These are phyloP conservation scores for Microdochium bolleyi DNA, from an alignment of 2,329 filamentous ascomycete species.

Conservation along the genomic window DNA sequence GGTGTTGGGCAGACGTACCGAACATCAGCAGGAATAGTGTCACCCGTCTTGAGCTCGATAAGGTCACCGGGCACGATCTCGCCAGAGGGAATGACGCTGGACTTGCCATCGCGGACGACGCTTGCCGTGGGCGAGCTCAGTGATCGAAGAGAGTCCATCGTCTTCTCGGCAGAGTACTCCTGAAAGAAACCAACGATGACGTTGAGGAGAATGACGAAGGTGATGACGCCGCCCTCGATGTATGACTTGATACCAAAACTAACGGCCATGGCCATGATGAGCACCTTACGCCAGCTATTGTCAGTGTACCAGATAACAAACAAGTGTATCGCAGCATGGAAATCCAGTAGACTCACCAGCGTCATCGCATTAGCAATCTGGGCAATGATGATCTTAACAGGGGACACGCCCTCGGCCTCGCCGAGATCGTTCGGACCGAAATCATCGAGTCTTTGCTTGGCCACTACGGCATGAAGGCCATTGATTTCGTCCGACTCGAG, in stretches of 20 bases:
- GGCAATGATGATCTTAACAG: conserved; percentile 49
- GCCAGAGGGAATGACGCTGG: conserved; percentile 40
- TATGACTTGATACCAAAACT: conserved; percentile 43
- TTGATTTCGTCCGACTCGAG: conserved; percentile 43
- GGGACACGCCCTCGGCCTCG: conserved; percentile 44
- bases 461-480: conserved; percentile 45
- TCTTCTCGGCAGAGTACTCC: conserved; percentile 48
- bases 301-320: neutral
- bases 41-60: conserved; percentile 43
- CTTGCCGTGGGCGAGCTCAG: conserved; percentile 41
- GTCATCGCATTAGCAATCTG: conserved; percentile 62
- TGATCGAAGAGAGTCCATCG: conserved; percentile 42
- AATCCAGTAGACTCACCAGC: conserved; percentile 31
- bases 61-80: conserved; percentile 51
- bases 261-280: conserved; percentile 44
- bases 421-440: conserved; percentile 53
- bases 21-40: conserved; percentile 33
- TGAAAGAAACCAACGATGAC: conserved; percentile 46
- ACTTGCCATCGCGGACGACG: conserved; percentile 40
- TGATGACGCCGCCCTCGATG: conserved; percentile 47
- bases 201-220: conserved; percentile 42
- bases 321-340: neutral
- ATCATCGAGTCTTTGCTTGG: conserved; percentile 40
- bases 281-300: conserved; percentile 16
- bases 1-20: conserved; percentile 11